Evolutionary conservation across 2,329 filamentous ascomycete genomes (phyloP), one percentile per base, ranked within the genome.

Genomic region (Bipolaris bicolor): DNA sequence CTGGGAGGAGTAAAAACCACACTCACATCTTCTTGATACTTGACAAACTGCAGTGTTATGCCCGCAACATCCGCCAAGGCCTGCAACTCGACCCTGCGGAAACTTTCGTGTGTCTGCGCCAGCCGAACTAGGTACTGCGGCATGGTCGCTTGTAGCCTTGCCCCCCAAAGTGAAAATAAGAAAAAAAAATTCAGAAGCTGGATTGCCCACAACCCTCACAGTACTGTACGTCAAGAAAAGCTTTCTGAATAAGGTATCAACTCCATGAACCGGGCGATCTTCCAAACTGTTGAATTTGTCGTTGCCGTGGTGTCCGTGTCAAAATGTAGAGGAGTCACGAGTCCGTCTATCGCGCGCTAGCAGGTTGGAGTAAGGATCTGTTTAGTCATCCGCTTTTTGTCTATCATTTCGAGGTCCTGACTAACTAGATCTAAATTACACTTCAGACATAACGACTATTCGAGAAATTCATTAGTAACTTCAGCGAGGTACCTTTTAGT

Each of bases 21-120:
- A 78, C 88, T 75, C 84, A 96, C 92, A 76, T 88, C 83, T 60
- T 88, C 79, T 60, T 84, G 84, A 75, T 98, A 97, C 7, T 82
- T 84, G n/a, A 94, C 67, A 58, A 97, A 83, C 64, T 90, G 83
- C 50, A 97, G 73, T 22, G 88, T 77, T 34, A 95, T 80, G 9
- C 82, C 82, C 54, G 88, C 84, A 5, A 94, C 74, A 9, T 86
- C 80, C 3, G 92, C 92, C 18, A 99, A 81, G 22, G 95, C 88
- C 70, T 94, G 81, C 13, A 97, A 84, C 77, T 99, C 95, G 3
- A 93, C 86, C 54, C 87, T 82, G 37, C 94, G 89, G 74, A 99
- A 99, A n/a, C 86, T 89, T 80, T 97, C 92, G 76, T 98, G 93
- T 57, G 85, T 83, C 77, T 98, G 95, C 43, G 89, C 90, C 74